These are phyloP conservation scores for Daldinia bambusicola DNA, from an alignment of 495 filamentous ascomycete species.

Conservation along the genomic window DNA sequence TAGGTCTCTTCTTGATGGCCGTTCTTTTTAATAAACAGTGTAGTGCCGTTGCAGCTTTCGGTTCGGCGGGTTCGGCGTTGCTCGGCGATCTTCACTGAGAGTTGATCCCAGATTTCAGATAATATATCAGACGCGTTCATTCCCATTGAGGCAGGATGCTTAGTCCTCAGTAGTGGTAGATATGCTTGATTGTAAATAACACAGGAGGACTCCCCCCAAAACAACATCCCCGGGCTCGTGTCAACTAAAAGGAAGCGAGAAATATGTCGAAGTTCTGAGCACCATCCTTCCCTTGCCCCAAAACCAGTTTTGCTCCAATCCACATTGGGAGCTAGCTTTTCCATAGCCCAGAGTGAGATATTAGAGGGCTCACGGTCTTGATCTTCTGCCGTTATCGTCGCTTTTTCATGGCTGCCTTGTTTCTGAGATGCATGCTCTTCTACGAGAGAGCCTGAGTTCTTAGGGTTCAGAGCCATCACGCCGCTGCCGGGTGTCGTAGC, in stretches of 20 bases:
- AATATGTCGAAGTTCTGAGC: constrained; percentile 28
- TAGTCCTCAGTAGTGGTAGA: constrained; percentile 52
- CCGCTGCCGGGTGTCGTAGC: constrained; percentile 18
- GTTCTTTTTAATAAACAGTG: constrained; percentile 60
- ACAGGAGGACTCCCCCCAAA: constrained; percentile 58
- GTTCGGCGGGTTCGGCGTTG: constrained; percentile 38
- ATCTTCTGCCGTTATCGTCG: neutral
- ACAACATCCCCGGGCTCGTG: constrained; percentile 46
- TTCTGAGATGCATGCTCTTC: neutral
- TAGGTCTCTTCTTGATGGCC: constrained; percentile 69
- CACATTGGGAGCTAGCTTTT: constrained; percentile 13
- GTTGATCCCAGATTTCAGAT: constrained; percentile 47
- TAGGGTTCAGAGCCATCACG: constrained; percentile 24
- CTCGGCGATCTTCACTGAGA: constrained; percentile 48
- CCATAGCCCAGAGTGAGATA: neutral
- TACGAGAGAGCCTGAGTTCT: neutral
- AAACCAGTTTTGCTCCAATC: constrained; percentile 27
- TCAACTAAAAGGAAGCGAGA: constrained; percentile 42
- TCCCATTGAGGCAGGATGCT: constrained; percentile 53
- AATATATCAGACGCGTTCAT: constrained; percentile 52
- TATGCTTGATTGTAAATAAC: constrained; percentile 60
- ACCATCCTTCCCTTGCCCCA: constrained; percentile 18
- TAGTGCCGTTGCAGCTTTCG: constrained; percentile 53
- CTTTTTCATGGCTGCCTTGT: neutral
- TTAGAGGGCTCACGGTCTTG: neutral